Conservation (phyloP, 2,329 filamentous ascomycete species). For the Madurella mycetomatis region DNA sequence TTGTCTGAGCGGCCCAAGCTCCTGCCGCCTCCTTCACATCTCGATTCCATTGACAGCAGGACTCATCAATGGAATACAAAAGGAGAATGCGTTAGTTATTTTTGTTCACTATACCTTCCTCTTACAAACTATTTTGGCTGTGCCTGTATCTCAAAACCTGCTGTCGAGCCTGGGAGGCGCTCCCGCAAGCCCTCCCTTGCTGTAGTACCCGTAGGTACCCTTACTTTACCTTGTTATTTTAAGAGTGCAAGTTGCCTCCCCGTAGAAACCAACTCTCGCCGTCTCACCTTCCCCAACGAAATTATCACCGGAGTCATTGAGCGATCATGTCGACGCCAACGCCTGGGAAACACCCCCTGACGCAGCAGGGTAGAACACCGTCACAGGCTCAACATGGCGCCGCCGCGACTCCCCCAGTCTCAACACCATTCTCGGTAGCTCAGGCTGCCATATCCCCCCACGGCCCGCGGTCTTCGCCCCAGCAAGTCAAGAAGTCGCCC, state of each 20-base stretch:
- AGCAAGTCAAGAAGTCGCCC: constrained; percentile 61
- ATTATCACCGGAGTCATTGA: not conserved
- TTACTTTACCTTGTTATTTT: not conserved
- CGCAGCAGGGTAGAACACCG: constrained; percentile 48
- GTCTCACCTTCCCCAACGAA: not conserved
- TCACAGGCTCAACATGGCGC: constrained; percentile 44
- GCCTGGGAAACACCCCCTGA: constrained; percentile 45
- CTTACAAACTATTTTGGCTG: not conserved
- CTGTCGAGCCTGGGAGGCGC: not conserved
- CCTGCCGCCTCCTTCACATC: not conserved
- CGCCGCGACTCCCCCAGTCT: constrained; percentile 60
- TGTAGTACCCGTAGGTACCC: not conserved
- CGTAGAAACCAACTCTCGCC: not conserved
- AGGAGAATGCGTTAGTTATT: not conserved
- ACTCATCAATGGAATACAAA: not conserved
- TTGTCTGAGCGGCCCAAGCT: not conserved
- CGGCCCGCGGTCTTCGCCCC: constrained; percentile 56
- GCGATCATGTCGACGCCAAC: constrained; percentile 46
- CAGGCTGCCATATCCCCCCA: constrained; percentile 57
- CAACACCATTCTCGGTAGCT: constrained; percentile 59
- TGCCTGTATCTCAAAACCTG: not conserved
- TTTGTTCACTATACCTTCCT: not conserved
- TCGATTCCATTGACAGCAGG: not conserved
- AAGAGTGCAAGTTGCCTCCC: too few relatives aligned
- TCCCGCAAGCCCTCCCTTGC: not conserved